Percentiles rank a stretch among this genome's conserved stretches.
Conservation (phyloP, 1,139 yeast species). For the Diutina rugosa region DNA sequence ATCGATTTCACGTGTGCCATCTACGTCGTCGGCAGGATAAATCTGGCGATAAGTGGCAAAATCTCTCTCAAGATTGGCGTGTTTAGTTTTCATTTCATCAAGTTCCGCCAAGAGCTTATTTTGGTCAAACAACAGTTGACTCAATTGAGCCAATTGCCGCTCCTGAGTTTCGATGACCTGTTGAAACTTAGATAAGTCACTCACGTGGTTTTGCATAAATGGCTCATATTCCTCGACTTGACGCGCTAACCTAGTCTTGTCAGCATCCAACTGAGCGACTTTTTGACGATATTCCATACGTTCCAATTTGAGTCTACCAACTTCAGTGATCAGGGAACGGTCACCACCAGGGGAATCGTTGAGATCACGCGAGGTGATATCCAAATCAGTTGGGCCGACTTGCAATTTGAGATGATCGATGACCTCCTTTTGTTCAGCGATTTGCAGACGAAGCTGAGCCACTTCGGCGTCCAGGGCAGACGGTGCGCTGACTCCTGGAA, state of each 20-base stretch:
- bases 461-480: neutral
- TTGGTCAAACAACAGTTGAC: conserved; percentile 9
- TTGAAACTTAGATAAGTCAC: conserved; percentile 42
- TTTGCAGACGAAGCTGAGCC: conserved; percentile 2
- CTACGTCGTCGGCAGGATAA: neutral
- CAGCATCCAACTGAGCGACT: conserved; percentile 31
- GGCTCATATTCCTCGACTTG: conserved; percentile 38
- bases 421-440: conserved; percentile 21
- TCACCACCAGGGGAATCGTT: conserved; percentile 6
- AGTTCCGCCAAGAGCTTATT: neutral
- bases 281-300: conserved; percentile 33
- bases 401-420: conserved; percentile 23
- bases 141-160: conserved; percentile 26
- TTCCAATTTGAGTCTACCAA: conserved; percentile 27
- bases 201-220: conserved; percentile 41
- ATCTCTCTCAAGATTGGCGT: conserved; percentile 30
- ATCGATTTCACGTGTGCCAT: neutral
- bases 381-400: conserved; percentile 20
- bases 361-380: conserved; percentile 9
- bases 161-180: conserved; percentile 43
- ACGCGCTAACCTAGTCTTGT: conserved; percentile 27
- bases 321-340: conserved; percentile 15
- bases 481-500: neutral
- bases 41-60: conserved; percentile 8
- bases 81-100: neutral